A percentile compares a stretch with the other conserved stretches of the same genome.
These are phyloP conservation scores for Hortaea werneckii DNA, from an alignment of 2,329 filamentous ascomycete genomes.

Conservation along the genomic window DNA sequence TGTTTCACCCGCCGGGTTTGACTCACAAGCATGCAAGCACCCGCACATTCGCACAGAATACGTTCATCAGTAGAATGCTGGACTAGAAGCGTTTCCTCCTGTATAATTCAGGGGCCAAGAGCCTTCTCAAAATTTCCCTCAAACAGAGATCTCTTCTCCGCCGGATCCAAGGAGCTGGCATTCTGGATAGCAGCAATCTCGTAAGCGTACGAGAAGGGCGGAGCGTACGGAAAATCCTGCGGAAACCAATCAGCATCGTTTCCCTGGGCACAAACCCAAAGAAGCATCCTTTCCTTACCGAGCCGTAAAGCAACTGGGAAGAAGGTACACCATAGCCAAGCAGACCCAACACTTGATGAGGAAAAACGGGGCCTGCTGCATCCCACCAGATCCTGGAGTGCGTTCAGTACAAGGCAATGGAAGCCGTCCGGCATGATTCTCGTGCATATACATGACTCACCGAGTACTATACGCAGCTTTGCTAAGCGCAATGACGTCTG, in stretches of 20 bases:
- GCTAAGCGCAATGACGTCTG: slow-evolving; percentile 17
- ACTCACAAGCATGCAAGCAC: too few relatives aligned
- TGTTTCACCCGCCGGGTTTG: too few relatives aligned
- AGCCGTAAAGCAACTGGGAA: slow-evolving; percentile 27
- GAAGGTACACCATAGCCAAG: slow-evolving; percentile 23
- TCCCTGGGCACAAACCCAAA: too few relatives aligned
- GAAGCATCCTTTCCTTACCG: slow-evolving; percentile 16
- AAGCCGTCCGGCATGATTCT: not conserved
- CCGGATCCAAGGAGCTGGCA: slow-evolving; percentile 2
- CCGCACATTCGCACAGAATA: too few relatives aligned
- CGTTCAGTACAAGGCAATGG: not conserved
- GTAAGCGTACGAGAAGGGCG: not conserved
- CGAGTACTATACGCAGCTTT: slow-evolving; percentile 5
- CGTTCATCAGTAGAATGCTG: too few relatives aligned
- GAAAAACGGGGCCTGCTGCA: slow-evolving; percentile 28
- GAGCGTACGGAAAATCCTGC: slow-evolving; percentile 8
- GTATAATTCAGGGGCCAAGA: not conserved
- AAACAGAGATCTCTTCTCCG: slow-evolving; percentile 5
- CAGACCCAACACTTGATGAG: slow-evolving; percentile 27
- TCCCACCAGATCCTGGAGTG: slow-evolving; percentile 26
- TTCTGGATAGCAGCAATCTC: slow-evolving; percentile 5
- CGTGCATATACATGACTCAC: not conserved
- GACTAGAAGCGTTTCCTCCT: too few relatives aligned
- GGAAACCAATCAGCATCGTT: too few relatives aligned
- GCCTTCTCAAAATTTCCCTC: slow-evolving; percentile 1